Conservation (phyloP, 306 rosid genomes). For the Inga leiocalycina region DNA sequence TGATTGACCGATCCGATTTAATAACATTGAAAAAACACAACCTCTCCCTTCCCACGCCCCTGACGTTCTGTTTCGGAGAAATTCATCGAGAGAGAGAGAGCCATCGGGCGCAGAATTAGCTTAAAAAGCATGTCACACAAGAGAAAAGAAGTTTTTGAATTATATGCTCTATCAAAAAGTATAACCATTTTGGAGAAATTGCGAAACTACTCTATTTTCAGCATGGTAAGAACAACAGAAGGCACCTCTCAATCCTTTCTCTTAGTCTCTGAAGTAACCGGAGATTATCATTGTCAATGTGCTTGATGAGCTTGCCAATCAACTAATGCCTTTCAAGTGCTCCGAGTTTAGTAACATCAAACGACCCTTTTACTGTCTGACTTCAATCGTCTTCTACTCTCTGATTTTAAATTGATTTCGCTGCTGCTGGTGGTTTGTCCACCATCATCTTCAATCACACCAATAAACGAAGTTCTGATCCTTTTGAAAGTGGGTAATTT, state of each 20-base stretch:
- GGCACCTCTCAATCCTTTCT: conserved; percentile 60
- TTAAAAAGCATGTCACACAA: not conserved
- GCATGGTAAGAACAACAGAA: conserved; percentile 20
- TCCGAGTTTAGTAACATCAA: conserved; percentile 62
- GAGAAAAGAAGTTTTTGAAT: conserved; percentile 8
- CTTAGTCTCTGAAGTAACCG: conserved; percentile 49
- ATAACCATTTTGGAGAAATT: not conserved
- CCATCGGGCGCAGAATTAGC: conserved; percentile 24
- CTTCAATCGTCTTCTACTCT: conserved; percentile 35
- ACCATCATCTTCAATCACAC: conserved; percentile 33
- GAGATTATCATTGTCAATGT: conserved; percentile 64
- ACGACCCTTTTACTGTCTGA: conserved; percentile 47
- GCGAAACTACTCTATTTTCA: conserved; percentile 16
- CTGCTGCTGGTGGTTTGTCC: conserved; percentile 34
- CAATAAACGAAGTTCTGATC: conserved; percentile 54
- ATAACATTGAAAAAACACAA: too few species aligned
- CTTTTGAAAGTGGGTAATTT: conserved; percentile 55
- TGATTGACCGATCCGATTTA: too few species aligned
- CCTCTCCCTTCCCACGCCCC: too few species aligned
- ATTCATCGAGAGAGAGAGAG: too few species aligned
- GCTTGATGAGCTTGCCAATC: conserved; percentile 56
- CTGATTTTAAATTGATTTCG: conserved; percentile 19
- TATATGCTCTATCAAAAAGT: conserved; percentile 5
- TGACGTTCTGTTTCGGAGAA: too few species aligned
- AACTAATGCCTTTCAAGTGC: conserved; percentile 56